Percentiles rank a stretch among this genome's conserved stretches.
Evolutionary conservation across 1,284 basidiomycete genomes (phyloP).

Genomic region (Cutaneotrichosporon spelunceum): DNA sequence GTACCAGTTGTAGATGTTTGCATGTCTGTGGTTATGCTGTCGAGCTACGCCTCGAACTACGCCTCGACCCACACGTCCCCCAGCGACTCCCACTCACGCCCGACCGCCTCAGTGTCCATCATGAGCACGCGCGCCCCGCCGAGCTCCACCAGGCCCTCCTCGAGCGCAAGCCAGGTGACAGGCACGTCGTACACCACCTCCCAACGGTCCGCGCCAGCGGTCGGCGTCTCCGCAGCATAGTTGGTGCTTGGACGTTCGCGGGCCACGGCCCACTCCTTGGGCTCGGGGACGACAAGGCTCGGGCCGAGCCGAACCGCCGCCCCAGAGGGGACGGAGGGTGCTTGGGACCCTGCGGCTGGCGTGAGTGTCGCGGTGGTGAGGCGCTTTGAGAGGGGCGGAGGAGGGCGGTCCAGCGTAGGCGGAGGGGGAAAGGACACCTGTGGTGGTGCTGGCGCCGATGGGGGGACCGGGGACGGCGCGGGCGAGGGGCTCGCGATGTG

Average conservation of each 20-base stretch:
- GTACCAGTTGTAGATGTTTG: slow-evolving; percentile 10
- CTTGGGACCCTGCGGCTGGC: slow-evolving; percentile 3
- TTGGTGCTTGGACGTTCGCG: slow-evolving; percentile 32
- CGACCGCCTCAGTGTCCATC: slow-evolving; percentile 20
- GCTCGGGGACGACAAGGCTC: slow-evolving; percentile 22
- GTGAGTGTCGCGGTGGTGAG: slow-evolving; percentile 7
- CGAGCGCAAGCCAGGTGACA: slow-evolving; percentile 32
- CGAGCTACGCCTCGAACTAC: background rate
- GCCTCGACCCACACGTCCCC: slow-evolving; percentile 20
- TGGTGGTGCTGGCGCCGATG: background rate
- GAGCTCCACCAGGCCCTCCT: slow-evolving; percentile 36
- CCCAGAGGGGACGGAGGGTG: slow-evolving; percentile 13
- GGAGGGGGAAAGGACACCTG: slow-evolving; percentile 23
- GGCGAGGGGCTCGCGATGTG: slow-evolving; percentile 21
- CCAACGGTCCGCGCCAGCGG: slow-evolving; percentile 26
- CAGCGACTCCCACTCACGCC: slow-evolving; percentile 35
- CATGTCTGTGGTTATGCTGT: slow-evolving; percentile 3
- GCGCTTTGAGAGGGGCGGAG: slow-evolving; percentile 6
- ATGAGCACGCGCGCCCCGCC: slow-evolving; percentile 42
- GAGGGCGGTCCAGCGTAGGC: slow-evolving; percentile 16
- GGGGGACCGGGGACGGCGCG: slow-evolving; percentile 11
- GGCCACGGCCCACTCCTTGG: slow-evolving; percentile 19
- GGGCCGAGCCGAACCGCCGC: slow-evolving; percentile 28
- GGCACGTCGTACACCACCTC: slow-evolving; percentile 31
- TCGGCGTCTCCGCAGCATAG: slow-evolving; percentile 29